These are phyloP conservation scores for Scutellaria galericulata DNA, from an alignment of 257 asterid genomes.

Conservation along the genomic window DNA sequence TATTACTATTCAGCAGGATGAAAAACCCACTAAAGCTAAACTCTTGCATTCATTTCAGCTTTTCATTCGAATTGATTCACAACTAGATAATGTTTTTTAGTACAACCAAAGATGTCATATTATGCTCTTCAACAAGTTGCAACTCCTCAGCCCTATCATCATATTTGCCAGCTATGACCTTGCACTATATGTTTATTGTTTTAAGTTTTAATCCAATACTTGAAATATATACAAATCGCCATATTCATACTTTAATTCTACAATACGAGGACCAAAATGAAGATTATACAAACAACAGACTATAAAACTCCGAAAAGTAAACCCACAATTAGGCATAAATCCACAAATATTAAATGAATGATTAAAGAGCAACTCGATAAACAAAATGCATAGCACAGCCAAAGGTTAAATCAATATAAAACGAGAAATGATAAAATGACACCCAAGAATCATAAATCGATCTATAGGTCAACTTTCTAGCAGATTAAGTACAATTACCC, in stretches of 20 bases:
- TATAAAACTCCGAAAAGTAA: background rate
- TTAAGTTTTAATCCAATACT: background rate
- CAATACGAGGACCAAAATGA: background rate
- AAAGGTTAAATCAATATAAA: background rate
- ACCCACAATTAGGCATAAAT: background rate
- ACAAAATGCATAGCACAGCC: background rate
- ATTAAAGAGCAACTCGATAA: background rate
- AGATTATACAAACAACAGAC: background rate
- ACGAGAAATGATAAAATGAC: background rate
- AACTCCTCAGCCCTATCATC: background rate
- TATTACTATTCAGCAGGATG: background rate
- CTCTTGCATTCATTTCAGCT: slow-evolving; percentile 3
- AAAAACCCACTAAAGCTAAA: slow-evolving; percentile 7
- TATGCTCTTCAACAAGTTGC: background rate
- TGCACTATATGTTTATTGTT: background rate
- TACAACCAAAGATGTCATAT: background rate
- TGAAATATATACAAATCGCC: background rate
- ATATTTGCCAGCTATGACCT: background rate
- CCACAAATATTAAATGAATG: background rate
- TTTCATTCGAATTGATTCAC: background rate
- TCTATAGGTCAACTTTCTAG: background rate
- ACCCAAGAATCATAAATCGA: background rate
- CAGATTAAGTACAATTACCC: slow-evolving; percentile 16
- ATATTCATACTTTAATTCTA: background rate
- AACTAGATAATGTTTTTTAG: background rate